Evolutionary conservation across 306 rosid genomes (phyloP).

Genomic region (Dalbergia oliveri): DNA sequence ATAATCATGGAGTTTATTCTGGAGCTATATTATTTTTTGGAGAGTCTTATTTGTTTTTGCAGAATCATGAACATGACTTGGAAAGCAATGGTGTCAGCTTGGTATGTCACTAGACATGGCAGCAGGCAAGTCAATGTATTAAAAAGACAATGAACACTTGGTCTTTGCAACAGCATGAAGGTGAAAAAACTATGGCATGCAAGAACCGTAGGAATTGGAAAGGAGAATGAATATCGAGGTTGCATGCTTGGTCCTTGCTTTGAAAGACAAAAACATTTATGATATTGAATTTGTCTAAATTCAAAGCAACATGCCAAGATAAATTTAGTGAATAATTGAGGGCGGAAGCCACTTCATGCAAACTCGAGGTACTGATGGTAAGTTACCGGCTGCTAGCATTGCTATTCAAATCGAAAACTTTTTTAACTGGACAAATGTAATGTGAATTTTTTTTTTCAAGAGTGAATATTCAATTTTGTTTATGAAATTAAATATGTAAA

Average conservation of each 20-base stretch:
- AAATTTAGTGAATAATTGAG: not conserved
- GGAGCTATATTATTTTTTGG: slow-evolving; percentile 23
- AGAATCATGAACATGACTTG: not conserved
- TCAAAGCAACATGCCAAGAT: not conserved
- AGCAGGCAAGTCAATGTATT: no score
- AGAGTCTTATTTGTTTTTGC: slow-evolving; percentile 29
- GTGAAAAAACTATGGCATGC: not conserved
- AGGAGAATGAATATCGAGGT: not conserved
- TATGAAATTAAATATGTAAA: no score
- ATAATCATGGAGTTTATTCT: slow-evolving; percentile 36
- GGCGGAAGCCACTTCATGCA: no score
- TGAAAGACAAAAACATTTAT: not conserved
- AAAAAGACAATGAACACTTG: no score
- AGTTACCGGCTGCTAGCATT: no score
- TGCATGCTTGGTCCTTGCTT: not conserved
- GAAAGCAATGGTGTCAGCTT: not conserved
- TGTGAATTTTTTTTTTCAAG: no score
- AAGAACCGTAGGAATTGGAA: not conserved
- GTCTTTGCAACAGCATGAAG: not conserved
- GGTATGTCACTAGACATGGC: no score
- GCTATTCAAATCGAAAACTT: no score
- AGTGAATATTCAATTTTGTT: no score
- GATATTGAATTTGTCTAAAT: not conserved
- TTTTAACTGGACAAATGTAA: no score
- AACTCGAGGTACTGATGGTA: no score